Conservation (phyloP, 225 moss, liverwort and hornwort species). For the Thuidium tamariscinum region DNA sequence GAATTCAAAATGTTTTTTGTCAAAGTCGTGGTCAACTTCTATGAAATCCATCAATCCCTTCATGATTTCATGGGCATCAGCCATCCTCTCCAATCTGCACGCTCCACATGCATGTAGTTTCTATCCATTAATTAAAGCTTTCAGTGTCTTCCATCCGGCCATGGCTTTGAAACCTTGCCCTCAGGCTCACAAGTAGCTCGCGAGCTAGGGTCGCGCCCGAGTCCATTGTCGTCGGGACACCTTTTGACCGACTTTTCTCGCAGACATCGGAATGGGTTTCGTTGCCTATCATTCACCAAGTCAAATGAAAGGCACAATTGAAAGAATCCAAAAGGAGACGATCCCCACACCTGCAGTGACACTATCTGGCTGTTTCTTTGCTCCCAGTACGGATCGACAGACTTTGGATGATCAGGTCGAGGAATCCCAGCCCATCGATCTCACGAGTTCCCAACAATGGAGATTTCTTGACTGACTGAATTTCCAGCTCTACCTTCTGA, state of each 20-base stretch:
- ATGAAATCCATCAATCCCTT: not conserved
- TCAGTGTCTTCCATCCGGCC: not conserved
- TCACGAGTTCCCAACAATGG: no score
- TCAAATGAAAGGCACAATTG: not conserved
- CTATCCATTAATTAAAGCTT: not conserved
- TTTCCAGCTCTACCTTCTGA: not conserved
- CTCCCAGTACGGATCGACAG: not conserved
- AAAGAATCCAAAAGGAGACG: not conserved
- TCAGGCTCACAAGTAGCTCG: not conserved
- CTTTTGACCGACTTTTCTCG: not conserved
- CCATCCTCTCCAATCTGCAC: not conserved
- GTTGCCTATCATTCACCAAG: not conserved
- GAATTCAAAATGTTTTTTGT: not conserved
- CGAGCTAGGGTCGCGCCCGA: not conserved
- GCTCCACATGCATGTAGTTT: not conserved
- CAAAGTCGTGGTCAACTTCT: not conserved
- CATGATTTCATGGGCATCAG: not conserved
- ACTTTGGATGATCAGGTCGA: not conserved
- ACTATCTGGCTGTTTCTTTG: not conserved
- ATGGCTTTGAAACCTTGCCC: not conserved
- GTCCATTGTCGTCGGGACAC: no score
- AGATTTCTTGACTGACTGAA: not conserved
- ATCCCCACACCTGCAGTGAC: not conserved
- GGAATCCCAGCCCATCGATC: not conserved
- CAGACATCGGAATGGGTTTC: not conserved